Evolutionary conservation across 495 filamentous ascomycete genomes (phyloP).

Genomic region (Stereocaulon alpinum): DNA sequence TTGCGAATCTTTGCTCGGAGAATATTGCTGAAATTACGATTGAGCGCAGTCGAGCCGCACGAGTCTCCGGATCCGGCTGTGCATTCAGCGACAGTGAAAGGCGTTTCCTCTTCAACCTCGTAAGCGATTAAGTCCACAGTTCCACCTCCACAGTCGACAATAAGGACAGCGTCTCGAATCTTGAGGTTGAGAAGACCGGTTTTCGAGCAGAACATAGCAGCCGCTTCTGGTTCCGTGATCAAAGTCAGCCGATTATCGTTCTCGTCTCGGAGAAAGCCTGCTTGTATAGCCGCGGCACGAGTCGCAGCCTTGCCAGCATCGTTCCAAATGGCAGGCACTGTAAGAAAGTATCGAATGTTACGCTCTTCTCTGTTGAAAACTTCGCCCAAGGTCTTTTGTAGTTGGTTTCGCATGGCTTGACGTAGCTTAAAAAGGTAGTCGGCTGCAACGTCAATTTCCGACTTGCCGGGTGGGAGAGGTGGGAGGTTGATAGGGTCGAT

Average conservation of each 20-base stretch:
- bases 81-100: conserved; percentile 67
- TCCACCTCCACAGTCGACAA: conserved; percentile 72
- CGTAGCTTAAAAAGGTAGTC: conserved; percentile 73
- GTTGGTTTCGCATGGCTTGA: conserved; percentile 64
- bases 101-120: conserved; percentile 68
- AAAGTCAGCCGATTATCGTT: conserved; percentile 67
- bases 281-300: conserved; percentile 65
- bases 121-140: conserved; percentile 76
- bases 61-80: conserved; percentile 72
- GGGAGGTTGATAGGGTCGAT: conserved; percentile 75
- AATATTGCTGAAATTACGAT: conserved; percentile 72
- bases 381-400: conserved; percentile 67
- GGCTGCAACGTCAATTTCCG: conserved; percentile 69
- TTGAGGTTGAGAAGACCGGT: conserved; percentile 67
- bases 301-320: conserved; percentile 73
- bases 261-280: conserved; percentile 65
- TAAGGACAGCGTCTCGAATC: conserved; percentile 63
- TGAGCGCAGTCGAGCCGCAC: conserved; percentile 68
- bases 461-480: conserved; percentile 66
- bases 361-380: conserved; percentile 70
- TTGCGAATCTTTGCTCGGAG: conserved; percentile 70
- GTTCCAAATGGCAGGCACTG: conserved; percentile 73
- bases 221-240: conserved; percentile 68
- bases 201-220: conserved; percentile 71
- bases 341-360: conserved; percentile 68